Evolutionary conservation across 2,329 filamentous ascomycete species (phyloP), one percentile per base, ranked within the genome.

Genomic region (Teratosphaeria nubilosa): DNA sequence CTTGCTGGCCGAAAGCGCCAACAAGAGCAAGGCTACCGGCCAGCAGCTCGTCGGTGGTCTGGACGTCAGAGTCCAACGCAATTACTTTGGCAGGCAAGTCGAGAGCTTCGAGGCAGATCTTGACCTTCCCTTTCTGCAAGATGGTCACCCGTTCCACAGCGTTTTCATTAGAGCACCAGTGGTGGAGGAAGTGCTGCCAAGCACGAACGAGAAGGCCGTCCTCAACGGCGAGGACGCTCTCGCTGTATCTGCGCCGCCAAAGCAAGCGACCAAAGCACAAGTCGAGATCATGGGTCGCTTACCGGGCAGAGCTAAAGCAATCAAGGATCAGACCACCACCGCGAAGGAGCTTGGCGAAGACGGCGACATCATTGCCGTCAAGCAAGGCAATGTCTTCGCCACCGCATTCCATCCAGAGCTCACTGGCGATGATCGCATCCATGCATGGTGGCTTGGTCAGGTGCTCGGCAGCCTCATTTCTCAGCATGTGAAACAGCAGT

Each of bases 391-490:
- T 73, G 87, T 96, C 0, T 87, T 97, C 66, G 94, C 91, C 3
- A 96, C 88, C 2, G 96, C 91, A 68, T 99, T 97, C 70, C 94
- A 97, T 68, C 94, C 94, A 0, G 94, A 99, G 73, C 73, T 99
- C 72, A 97, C 92, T 0, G 82, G 85, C 7, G 94, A 99, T 75
- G 78, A 85, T 58, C 82, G 94, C 58, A 95, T 97, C 68, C 94
- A 99, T 73, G 80, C 83, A 4, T 97, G 94, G 94, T 99, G 94
- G 94, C 69, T 99, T 70, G 77, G 81, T 65, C 83, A 92, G 73
- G 87, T 90, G 5, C 50, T 72, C 6, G 54, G 51, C 20, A 48
- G 41, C 16, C 2, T 22, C n/a, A 10, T 11, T 48, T 22, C 30
- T 41, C 54, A 22, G 53, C 53, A 14, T 20, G 10, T 34, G 14